phyloP scores from a whole-genome alignment of 305 asterid species.

The Solanum hybrid region DNA sequence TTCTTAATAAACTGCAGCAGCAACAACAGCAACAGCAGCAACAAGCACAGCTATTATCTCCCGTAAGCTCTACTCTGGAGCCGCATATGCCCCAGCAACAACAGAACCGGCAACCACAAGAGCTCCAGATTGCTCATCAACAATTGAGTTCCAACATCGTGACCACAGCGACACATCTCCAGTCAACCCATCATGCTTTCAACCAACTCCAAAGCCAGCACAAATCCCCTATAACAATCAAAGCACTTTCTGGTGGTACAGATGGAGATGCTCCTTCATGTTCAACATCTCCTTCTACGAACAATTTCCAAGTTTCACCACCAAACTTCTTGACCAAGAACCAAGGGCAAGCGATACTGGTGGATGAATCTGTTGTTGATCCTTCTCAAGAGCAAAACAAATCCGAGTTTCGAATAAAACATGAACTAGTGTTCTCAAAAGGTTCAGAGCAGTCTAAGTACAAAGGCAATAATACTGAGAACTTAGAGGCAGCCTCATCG shows the following conservation, averaged over 20 bases:
- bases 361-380: conserved; percentile 36
- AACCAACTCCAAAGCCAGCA: conserved; percentile 60
- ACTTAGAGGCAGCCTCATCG: conserved; percentile 76
- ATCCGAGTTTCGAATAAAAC: conserved; percentile 38
- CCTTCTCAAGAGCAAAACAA: conserved; percentile 43
- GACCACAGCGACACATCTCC: conserved; percentile 36
- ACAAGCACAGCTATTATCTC: conserved; percentile 18
- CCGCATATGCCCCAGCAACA: conserved; percentile 44
- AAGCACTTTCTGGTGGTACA: conserved; percentile 44
- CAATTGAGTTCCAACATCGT: conserved; percentile 44
- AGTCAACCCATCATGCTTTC: conserved; percentile 44
- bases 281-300: conserved; percentile 68
- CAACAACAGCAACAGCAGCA: conserved; percentile 30
- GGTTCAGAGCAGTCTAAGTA: conserved; percentile 46
- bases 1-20: conserved; percentile 52
- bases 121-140: conserved; percentile 30
- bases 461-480: conserved; percentile 41
- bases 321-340: conserved; percentile 42
- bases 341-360: conserved; percentile 38
- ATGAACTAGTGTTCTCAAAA: conserved; percentile 42
- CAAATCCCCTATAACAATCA: conserved; percentile 27
- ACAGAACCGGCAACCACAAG: conserved; percentile 44
- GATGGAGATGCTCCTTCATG: conserved; percentile 68
- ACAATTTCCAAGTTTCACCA: conserved; percentile 45
- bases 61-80: conserved; percentile 40